These are phyloP conservation scores for Comarum palustre DNA, from an alignment of 306 rosid genomes.

Conservation along the genomic window DNA sequence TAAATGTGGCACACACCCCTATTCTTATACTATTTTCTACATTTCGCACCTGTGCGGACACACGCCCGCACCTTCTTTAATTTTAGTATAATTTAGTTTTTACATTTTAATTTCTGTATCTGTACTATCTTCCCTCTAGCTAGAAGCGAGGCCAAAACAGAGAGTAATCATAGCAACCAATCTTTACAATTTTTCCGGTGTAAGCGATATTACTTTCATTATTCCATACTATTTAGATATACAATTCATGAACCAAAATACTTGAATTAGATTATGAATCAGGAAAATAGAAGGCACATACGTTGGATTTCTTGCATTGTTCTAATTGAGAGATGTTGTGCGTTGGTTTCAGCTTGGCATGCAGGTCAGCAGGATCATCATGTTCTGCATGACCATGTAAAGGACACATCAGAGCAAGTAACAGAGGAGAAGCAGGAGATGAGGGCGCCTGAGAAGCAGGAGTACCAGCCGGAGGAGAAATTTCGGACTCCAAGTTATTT, in stretches of 20 bases:
- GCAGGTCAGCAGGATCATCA: slow-evolving; percentile 32
- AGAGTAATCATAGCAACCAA: slow-evolving; percentile 30
- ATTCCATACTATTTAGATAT: too few relatives aligned
- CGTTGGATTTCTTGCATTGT: background rate
- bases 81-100: too few relatives aligned
- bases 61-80: too few relatives aligned
- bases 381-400: slow-evolving; percentile 18
- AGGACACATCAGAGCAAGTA: slow-evolving; percentile 19
- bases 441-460: background rate
- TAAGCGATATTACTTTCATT: slow-evolving; percentile 22
- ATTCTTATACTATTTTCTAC: too few relatives aligned
- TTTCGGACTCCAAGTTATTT: background rate
- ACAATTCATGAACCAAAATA: too few relatives aligned
- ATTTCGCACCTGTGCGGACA: too few relatives aligned
- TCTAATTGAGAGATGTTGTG: background rate
- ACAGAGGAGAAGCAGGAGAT: slow-evolving; percentile 4
- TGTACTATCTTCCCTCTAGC: too few relatives aligned
- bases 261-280: background rate
- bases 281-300: background rate
- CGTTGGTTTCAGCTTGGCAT: slow-evolving; percentile 36
- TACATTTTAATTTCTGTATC: too few relatives aligned
- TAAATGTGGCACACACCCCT: too few relatives aligned
- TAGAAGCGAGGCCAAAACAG: background rate
- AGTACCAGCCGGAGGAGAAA: background rate
- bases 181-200: slow-evolving; percentile 69